These are phyloP conservation scores for Epichloe coenophiala DNA, from an alignment of 2,329 filamentous ascomycete species.

Conservation along the genomic window DNA sequence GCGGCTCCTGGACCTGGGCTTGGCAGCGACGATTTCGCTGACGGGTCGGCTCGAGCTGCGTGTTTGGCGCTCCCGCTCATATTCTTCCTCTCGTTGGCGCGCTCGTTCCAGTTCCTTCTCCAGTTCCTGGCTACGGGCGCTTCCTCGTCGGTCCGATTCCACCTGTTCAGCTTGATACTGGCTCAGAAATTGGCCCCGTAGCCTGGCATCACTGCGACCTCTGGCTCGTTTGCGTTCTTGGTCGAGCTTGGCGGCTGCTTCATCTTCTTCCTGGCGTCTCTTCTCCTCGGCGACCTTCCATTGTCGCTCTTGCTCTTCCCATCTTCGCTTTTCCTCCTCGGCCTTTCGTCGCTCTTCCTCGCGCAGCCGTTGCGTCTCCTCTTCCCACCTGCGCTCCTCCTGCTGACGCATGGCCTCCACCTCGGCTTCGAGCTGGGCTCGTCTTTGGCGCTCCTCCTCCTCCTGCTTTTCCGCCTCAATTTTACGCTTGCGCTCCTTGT, in stretches of 20 bases:
- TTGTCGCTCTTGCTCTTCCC: slow-evolving; percentile 63
- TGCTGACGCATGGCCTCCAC: slow-evolving; percentile 47
- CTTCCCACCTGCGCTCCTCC: slow-evolving; percentile 55
- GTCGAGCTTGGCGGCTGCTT: slow-evolving; percentile 52
- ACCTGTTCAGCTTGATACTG: slow-evolving; percentile 65
- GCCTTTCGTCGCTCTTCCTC: slow-evolving; percentile 47
- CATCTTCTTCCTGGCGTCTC: slow-evolving; percentile 57
- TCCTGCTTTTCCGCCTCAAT: slow-evolving; percentile 50
- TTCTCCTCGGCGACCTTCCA: slow-evolving; percentile 69
- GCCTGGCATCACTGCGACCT: slow-evolving; percentile 49
- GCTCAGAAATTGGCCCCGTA: slow-evolving; percentile 74
- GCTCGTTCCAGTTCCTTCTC: slow-evolving; percentile 56
- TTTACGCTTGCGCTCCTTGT: slow-evolving; percentile 61
- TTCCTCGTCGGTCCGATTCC: slow-evolving; percentile 14
- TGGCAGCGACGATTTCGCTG: slow-evolving; percentile 5
- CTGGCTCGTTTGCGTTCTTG: slow-evolving; percentile 52
- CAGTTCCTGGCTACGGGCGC: slow-evolving; percentile 56
- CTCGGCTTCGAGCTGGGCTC: slow-evolving; percentile 37
- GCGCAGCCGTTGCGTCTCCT: slow-evolving; percentile 45
- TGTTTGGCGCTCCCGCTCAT: slow-evolving; percentile 43
- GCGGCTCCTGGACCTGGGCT: slow-evolving; percentile 14
- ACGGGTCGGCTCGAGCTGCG: slow-evolving; percentile 17
- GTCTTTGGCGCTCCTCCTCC: slow-evolving; percentile 34
- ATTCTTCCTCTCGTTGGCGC: slow-evolving; percentile 48
- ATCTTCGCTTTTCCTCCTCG: slow-evolving; percentile 56